Conservation (phyloP, 2,329 filamentous ascomycete species). For the Lasiodiplodia theobromae region DNA sequence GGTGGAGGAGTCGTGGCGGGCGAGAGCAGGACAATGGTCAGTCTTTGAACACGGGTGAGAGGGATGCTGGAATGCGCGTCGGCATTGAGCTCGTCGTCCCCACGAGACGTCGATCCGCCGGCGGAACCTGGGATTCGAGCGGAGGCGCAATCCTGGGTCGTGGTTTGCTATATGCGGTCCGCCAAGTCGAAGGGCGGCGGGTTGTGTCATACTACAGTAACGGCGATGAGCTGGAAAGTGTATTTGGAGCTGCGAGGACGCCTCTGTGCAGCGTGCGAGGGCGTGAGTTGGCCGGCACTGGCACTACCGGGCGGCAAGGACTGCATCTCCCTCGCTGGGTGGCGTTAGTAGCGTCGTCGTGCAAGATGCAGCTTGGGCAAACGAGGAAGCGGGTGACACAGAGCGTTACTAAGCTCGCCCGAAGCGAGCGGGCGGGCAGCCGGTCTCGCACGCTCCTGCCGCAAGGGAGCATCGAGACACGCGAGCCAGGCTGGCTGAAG, state of each 20-base stretch:
- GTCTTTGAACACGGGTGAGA: neutral
- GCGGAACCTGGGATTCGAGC: neutral
- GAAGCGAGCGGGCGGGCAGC: constrained; percentile 15
- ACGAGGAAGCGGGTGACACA: neutral
- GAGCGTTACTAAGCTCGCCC: constrained; percentile 11
- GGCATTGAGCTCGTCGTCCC: neutral
- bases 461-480: constrained; percentile 26
- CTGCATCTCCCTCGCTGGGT: constrained; percentile 25
- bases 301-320: constrained; percentile 14
- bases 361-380: constrained; percentile 14
- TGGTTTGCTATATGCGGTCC: constrained; percentile 22
- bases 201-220: neutral
- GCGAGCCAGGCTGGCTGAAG: constrained; percentile 27
- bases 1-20: constrained; percentile 4
- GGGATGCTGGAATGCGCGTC: neutral
- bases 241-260: constrained; percentile 13
- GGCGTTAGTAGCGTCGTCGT: constrained; percentile 15
- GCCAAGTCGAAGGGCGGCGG: constrained; percentile 2
- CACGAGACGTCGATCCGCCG: constrained; percentile 8
- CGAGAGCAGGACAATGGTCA: neutral
- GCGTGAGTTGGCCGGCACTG: neutral
- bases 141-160: constrained; percentile 12
- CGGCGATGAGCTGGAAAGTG: neutral
- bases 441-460: neutral
- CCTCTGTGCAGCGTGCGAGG: neutral